Evolutionary conservation across 768 basidiomycete genomes (phyloP).

Genomic region (Tylopilus rubrobrunneus): DNA sequence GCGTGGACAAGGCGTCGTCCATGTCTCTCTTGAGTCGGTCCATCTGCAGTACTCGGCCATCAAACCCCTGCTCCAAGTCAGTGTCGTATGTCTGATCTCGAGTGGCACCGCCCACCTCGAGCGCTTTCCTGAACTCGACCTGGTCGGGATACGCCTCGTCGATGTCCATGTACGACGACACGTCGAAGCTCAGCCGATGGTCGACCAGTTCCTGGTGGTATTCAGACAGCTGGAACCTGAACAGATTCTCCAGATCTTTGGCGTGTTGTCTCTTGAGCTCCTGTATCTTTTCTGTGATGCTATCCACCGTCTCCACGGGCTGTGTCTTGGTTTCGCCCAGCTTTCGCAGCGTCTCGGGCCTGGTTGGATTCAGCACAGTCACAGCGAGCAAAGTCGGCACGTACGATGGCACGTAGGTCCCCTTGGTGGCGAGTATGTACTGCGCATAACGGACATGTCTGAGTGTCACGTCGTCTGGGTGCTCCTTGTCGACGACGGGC

Average conservation of each 20-base stretch:
- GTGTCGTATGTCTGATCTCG: background rate
- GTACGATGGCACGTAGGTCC: slow-evolving; percentile 39
- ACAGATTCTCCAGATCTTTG: slow-evolving; percentile 30
- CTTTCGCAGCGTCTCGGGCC: slow-evolving; percentile 19
- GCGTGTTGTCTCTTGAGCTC: slow-evolving; percentile 29
- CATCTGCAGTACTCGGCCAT: slow-evolving; percentile 14
- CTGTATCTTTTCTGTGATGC: slow-evolving; percentile 27
- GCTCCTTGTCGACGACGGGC: slow-evolving; percentile 9
- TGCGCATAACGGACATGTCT: slow-evolving; percentile 35
- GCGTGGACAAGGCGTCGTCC: slow-evolving; percentile 27
- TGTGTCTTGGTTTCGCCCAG: slow-evolving; percentile 14
- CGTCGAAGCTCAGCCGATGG: slow-evolving; percentile 21
- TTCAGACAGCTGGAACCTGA: slow-evolving; percentile 27
- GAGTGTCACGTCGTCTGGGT: slow-evolving; percentile 24
- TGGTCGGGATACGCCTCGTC: slow-evolving; percentile 24
- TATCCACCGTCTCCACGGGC: slow-evolving; percentile 23
- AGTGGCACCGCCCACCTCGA: slow-evolving; percentile 13
- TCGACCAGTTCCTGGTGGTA: slow-evolving; percentile 34
- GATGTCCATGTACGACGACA: slow-evolving; percentile 27
- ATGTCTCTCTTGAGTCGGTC: slow-evolving; percentile 20
- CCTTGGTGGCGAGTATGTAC: slow-evolving; percentile 39
- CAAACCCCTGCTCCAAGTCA: slow-evolving; percentile 14
- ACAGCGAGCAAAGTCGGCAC: slow-evolving; percentile 1
- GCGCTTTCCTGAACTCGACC: slow-evolving; percentile 23
- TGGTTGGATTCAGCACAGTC: background rate